Base-by-base conservation (phyloP, 2,329 filamentous ascomycete species). In the Diatrype stigma region DNA sequence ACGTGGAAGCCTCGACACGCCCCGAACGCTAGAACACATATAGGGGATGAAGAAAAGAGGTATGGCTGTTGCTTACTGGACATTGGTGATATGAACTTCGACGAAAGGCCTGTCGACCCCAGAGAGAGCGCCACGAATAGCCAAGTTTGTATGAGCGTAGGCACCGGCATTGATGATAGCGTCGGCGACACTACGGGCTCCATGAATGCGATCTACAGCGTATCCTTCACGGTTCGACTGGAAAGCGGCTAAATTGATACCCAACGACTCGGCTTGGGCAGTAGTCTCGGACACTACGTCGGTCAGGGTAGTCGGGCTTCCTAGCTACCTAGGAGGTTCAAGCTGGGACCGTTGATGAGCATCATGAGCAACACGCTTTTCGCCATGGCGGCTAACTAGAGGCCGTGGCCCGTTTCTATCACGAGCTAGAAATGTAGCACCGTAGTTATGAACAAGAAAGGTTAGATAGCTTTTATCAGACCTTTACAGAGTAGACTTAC, bases 201-300 rank as follows among this genome's bases (percentile, higher is more conserved):
- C 77, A 49, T 92, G 88, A 57, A 93, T 86, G 54, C 85, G 80
- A 70, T 90, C 86, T 52, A 90, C 74, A 54, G 90, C 80, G 28
- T 80, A 82, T 49, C 88, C 88, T 68, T 93, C 89, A 65, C 88
- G 84, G 71, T 92, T 93, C 14, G 86, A 89, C 69, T 92, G 88
- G 67, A 88, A 89, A 37, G 76, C 68, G 10, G 78, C 68, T 21
- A 92, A 68, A 6, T 70, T 67, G 8, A 71, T 64, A 1, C 73
- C 73, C 2, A 83, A 75, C 0, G 64, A 56, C 0, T 67, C 45
- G 30, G 81, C 81, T 53, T 85, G 81, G 0, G 70, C 54, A 46
- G 72, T 62, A 22, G 79, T 78, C 10, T 70, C 59, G 2, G 67
- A 52, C 45, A 82, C 75, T 16, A 92, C 77, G 57, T 89, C 80